Evolutionary conservation across 371 early-diverging fungal genomes (phyloP).

Genomic region (Mucor mucedo): DNA sequence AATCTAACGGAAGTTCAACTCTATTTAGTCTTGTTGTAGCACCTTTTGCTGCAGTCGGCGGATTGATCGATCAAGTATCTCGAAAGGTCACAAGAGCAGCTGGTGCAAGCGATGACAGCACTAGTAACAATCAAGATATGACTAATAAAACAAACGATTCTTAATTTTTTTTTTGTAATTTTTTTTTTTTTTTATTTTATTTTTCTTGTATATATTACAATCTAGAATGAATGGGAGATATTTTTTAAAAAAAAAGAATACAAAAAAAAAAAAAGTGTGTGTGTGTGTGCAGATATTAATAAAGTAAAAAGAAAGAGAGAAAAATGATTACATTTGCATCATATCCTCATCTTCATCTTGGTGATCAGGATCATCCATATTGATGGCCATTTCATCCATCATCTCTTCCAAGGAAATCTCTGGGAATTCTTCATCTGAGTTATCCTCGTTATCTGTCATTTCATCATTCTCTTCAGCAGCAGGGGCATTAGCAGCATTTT

Average conservation of each 20-base stretch:
- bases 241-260: conserved; percentile 1
- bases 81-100: conserved; percentile 20
- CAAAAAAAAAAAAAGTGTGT: background rate
- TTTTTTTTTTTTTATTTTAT: too few relatives aligned
- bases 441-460: conserved; percentile 53
- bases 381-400: conserved; percentile 82
- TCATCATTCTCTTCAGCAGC: conserved; percentile 52
- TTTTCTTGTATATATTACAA: too few relatives aligned
- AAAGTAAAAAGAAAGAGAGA: background rate
- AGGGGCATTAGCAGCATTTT: conserved; percentile 29
- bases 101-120: background rate
- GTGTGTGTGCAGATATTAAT: too few relatives aligned
- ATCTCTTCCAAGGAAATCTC: conserved; percentile 91
- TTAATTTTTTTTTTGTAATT: background rate
- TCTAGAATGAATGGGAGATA: background rate
- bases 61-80: conserved; percentile 27
- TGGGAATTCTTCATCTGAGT: conserved; percentile 79
- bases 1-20: conserved; percentile 14
- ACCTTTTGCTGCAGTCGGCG: conserved; percentile 33
- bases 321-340: conserved; percentile 28
- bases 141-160: background rate
- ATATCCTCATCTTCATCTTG: conserved; percentile 48
- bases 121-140: background rate
- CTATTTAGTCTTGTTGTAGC: conserved; percentile 14
- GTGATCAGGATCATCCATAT: conserved; percentile 60